Conservation (phyloP, 768 basidiomycete genomes). For the Tylopilus balloui region DNA sequence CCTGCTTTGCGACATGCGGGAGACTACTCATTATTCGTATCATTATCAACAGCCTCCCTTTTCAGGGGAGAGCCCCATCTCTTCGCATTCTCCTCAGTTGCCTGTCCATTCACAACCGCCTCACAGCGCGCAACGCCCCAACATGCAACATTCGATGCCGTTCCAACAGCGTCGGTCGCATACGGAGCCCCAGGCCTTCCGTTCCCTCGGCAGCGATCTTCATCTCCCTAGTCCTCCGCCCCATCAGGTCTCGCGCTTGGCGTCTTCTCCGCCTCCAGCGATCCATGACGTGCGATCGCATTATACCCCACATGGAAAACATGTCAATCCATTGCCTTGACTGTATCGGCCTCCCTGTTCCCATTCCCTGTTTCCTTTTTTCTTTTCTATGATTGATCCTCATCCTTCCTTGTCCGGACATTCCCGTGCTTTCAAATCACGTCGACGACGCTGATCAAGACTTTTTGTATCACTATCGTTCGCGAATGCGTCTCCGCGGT, state of each 20-base stretch:
- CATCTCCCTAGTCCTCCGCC: constrained; percentile 47
- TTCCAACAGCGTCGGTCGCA: constrained; percentile 56
- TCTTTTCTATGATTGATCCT: constrained; percentile 20
- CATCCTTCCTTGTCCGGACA: constrained; percentile 22
- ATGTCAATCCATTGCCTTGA: constrained; percentile 46
- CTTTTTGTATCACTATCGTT: constrained; percentile 33
- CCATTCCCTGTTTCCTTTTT: constrained; percentile 17
- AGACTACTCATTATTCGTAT: constrained; percentile 47
- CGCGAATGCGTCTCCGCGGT: constrained; percentile 17
- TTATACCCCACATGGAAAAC: constrained; percentile 42
- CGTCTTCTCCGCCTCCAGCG: constrained; percentile 41
- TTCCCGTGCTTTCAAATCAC: constrained; percentile 29
- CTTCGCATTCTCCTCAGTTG: constrained; percentile 41
- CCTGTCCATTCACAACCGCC: constrained; percentile 34
- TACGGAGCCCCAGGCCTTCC: constrained; percentile 53
- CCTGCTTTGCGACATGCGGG: constrained; percentile 42
- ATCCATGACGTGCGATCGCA: constrained; percentile 35
- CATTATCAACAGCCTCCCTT: constrained; percentile 50
- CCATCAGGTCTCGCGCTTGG: constrained; percentile 37
- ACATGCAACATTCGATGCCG: constrained; percentile 42
- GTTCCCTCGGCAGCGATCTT: constrained; percentile 44
- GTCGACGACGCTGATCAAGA: constrained; percentile 20
- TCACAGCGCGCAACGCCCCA: constrained; percentile 34
- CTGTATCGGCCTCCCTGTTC: constrained; percentile 19
- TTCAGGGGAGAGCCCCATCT: constrained; percentile 39